These are phyloP conservation scores for Auxenochlorella pyrenoidosa DNA, from an alignment of 139 green algal genomes.

Conservation along the genomic window DNA sequence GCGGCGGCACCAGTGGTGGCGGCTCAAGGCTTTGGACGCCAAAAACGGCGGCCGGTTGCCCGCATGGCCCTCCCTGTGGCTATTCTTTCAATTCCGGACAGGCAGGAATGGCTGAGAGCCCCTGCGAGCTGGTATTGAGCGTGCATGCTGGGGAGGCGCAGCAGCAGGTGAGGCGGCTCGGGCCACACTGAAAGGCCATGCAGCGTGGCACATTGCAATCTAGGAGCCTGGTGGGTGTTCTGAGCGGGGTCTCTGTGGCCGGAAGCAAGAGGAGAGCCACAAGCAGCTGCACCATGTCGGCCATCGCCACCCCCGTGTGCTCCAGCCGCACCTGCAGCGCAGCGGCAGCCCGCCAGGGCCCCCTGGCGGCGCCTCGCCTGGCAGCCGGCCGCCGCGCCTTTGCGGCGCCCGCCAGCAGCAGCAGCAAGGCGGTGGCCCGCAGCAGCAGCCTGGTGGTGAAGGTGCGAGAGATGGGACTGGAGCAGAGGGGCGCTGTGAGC, in stretches of 20 bases:
- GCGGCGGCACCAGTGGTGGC: too few relatives aligned
- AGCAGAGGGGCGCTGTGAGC: background rate
- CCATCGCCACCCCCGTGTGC: constrained; percentile 1
- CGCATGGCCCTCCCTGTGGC: too few relatives aligned
- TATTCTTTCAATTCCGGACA: too few relatives aligned
- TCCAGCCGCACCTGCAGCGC: constrained; percentile 14
- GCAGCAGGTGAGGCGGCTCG: background rate
- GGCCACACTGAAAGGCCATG: too few relatives aligned
- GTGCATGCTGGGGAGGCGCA: background rate
- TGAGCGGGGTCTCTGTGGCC: background rate
- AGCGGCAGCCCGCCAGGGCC: constrained; percentile 7
- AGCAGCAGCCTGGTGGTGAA: constrained; percentile 33
- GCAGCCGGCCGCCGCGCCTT: constrained; percentile 12
- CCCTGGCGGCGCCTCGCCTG: constrained; percentile 25
- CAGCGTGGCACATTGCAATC: background rate
- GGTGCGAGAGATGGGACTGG: constrained; percentile 1
- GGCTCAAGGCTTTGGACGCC: too few relatives aligned
- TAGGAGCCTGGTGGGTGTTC: background rate
- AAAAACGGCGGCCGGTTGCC: too few relatives aligned
- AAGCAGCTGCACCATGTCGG: constrained; percentile 23
- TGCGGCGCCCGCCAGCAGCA: constrained; percentile 13
- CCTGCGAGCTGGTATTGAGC: background rate
- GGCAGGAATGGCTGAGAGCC: too few relatives aligned
- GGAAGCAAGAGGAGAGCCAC: background rate
- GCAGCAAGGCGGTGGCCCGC: constrained; percentile 19